These are phyloP conservation scores for Talaromyces stipitatus DNA, from an alignment of 495 filamentous ascomycete species.

Conservation along the genomic window DNA sequence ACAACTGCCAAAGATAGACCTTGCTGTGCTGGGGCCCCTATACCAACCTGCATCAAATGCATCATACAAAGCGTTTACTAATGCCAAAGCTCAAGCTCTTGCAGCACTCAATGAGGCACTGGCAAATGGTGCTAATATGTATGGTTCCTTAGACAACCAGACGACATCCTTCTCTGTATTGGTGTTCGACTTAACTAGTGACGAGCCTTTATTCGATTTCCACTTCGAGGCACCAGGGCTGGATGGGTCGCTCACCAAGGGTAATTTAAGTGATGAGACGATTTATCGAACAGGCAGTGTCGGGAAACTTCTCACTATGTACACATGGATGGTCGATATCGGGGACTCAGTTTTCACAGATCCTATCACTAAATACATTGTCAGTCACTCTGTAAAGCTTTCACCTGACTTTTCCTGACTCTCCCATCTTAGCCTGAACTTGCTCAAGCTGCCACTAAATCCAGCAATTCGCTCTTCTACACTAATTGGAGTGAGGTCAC, in stretches of 20 bases:
- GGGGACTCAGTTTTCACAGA: conserved; percentile 36
- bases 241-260: background rate
- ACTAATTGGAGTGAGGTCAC: conserved; percentile 48
- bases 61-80: background rate
- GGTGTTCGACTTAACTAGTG: background rate
- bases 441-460: conserved; percentile 13
- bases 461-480: background rate
- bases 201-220: background rate
- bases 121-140: background rate
- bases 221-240: conserved; percentile 1
- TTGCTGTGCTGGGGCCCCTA: background rate
- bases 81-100: background rate
- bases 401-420: background rate
- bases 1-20: background rate
- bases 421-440: conserved; percentile 15
- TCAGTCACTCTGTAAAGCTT: conserved; percentile 13
- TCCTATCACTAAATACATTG: conserved; percentile 34
- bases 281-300: conserved; percentile 45
- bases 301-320: conserved; percentile 42
- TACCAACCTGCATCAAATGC: background rate
- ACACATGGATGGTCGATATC: conserved; percentile 39
- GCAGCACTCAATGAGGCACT: background rate
- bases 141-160: background rate
- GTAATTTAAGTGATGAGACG: conserved; percentile 27
- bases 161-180: background rate